phyloP scores from a whole-genome alignment of 768 basidiomycete genomes.

The Serpula lacrymans region DNA sequence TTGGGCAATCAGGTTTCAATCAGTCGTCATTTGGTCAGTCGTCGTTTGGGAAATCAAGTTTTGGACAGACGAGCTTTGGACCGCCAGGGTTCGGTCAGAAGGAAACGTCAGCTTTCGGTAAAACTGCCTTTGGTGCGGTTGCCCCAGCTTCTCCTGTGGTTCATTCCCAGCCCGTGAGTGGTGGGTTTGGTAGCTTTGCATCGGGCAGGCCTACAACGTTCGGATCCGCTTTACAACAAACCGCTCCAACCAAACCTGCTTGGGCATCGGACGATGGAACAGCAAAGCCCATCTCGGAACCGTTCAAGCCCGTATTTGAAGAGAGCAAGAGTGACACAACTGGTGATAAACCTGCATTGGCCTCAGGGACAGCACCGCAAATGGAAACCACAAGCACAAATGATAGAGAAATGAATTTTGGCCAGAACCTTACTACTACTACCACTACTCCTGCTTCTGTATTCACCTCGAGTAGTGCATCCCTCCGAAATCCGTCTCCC shows the following conservation, averaged over 20 bases:
- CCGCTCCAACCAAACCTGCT: slow-evolving; percentile 16
- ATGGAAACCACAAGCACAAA: background rate
- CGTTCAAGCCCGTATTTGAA: slow-evolving; percentile 6
- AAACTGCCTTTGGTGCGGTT: slow-evolving; percentile 16
- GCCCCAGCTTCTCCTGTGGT: slow-evolving; percentile 10
- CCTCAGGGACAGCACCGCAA: slow-evolving; percentile 6
- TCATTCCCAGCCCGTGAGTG: slow-evolving; percentile 16
- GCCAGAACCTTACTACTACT: too few species aligned
- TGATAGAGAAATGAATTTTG: too few species aligned
- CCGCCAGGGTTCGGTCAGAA: slow-evolving; percentile 10
- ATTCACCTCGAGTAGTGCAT: slow-evolving; percentile 5
- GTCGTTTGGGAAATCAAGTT: slow-evolving; percentile 35
- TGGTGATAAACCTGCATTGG: slow-evolving; percentile 8
- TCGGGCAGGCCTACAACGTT: slow-evolving; percentile 26
- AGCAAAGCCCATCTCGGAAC: slow-evolving; percentile 7
- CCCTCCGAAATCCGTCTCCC: slow-evolving; percentile 9
- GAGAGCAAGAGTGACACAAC: slow-evolving; percentile 10
- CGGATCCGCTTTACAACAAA: slow-evolving; percentile 16
- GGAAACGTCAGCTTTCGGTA: slow-evolving; percentile 21
- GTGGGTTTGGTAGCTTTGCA: slow-evolving; percentile 37
- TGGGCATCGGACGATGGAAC: slow-evolving; percentile 15
- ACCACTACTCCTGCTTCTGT: background rate
- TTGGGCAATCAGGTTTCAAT: slow-evolving; percentile 34
- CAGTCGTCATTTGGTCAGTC: slow-evolving; percentile 36
- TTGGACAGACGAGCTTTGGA: slow-evolving; percentile 17